Evolutionary conservation across 805 yeast species (phyloP).

Genomic region (Helenozyma rhizophorensis): DNA sequence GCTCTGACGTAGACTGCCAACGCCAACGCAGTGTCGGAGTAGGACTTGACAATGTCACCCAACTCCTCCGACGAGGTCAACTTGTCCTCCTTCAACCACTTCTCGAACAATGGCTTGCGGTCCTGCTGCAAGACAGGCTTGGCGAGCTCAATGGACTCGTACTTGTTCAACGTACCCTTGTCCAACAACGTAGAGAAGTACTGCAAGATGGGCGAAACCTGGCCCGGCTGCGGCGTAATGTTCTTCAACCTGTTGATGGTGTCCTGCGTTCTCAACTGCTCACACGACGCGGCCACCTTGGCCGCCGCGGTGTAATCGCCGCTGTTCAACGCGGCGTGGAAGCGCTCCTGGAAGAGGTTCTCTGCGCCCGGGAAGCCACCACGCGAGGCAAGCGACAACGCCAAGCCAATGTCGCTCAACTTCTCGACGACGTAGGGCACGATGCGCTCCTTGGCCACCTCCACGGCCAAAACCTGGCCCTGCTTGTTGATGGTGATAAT

Average conservation of each 20-base stretch:
- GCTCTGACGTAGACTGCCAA: conserved; percentile 87
- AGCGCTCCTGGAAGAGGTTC: conserved; percentile 83
- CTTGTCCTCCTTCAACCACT: conserved; percentile 94
- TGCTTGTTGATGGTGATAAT: conserved; percentile 88
- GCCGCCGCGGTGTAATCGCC: conserved; percentile 94
- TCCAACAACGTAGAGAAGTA: conserved; percentile 89
- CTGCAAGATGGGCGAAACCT: conserved; percentile 88
- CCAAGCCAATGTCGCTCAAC: conserved; percentile 81
- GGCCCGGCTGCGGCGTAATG: conserved; percentile 89
- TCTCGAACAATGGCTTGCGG: conserved; percentile 88
- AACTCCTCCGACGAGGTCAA: conserved; percentile 93
- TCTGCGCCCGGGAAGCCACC: conserved; percentile 99
- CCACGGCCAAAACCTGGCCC: conserved; percentile 93
- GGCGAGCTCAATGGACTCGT: conserved; percentile 92
- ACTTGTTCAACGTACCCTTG: conserved; percentile 86
- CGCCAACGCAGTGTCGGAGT: conserved; percentile 74
- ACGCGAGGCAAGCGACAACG: conserved; percentile 84
- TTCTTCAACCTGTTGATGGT: conserved; percentile 90
- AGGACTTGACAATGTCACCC: conserved; percentile 92
- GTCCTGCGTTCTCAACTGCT: conserved; percentile 87
- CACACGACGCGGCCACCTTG: conserved; percentile 92
- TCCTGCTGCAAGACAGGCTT: conserved; percentile 94
- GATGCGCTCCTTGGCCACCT: conserved; percentile 76
- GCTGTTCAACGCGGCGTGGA: conserved; percentile 73
- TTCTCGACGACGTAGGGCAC: conserved; percentile 87